Percentiles rank a stretch among this genome's conserved stretches.
These are phyloP conservation scores for Debaryomyces nepalensis DNA, from an alignment of 1,139 yeast species.

Conservation along the genomic window DNA sequence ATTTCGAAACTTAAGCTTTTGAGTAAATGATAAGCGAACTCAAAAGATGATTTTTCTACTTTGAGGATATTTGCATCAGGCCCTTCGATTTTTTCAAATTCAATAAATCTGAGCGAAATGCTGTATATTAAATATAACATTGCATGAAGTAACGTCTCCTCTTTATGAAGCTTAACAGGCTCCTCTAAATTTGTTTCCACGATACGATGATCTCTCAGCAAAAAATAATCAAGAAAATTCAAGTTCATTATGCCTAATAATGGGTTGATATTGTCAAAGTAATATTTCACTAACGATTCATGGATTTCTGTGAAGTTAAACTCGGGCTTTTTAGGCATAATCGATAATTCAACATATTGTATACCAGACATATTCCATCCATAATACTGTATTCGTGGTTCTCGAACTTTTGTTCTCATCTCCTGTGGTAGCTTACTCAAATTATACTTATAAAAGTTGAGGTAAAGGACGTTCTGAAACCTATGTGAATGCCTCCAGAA, in stretches of 20 bases:
- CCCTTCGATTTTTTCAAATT: constrained; percentile 1
- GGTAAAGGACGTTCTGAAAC: constrained; percentile 5
- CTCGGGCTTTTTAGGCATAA: constrained; percentile 5
- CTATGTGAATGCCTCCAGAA: constrained; percentile 1
- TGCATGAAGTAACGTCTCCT: constrained; percentile 5
- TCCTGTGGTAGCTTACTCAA: background rate
- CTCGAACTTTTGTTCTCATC: background rate
- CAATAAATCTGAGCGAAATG: constrained; percentile 6
- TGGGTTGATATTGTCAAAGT: constrained; percentile 5
- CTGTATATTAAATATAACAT: constrained; percentile 6
- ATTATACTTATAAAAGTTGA: constrained; percentile 7
- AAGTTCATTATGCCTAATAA: constrained; percentile 1
- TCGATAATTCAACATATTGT: background rate
- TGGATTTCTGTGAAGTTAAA: background rate
- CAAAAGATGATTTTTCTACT: constrained; percentile 5
- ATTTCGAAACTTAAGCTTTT: constrained; percentile 5
- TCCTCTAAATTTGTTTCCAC: background rate
- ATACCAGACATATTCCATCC: constrained; percentile 12
- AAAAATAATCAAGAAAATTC: constrained; percentile 1
- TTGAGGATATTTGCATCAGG: constrained; percentile 2
- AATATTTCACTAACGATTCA: constrained; percentile 1
- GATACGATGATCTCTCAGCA: background rate
- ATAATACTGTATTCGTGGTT: constrained; percentile 5
- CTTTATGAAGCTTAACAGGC: background rate
- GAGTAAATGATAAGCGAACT: constrained; percentile 6